These are phyloP conservation scores for Entomortierella parvispora DNA, from an alignment of 192 early-diverging fungal genomes.

Conservation along the genomic window DNA sequence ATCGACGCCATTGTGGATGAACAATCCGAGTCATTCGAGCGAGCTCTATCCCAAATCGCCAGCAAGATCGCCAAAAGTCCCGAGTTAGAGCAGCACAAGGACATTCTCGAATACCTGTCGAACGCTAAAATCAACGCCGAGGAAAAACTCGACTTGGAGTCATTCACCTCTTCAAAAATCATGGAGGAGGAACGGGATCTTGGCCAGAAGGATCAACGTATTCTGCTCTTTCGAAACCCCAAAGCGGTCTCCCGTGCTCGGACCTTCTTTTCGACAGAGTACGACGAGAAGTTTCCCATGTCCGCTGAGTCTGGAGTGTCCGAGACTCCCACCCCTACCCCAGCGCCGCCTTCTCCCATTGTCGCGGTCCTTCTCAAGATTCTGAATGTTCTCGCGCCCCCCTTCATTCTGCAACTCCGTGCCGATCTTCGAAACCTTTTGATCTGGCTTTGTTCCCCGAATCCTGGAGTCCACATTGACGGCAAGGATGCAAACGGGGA, in stretches of 20 bases:
- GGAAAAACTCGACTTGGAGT: background rate
- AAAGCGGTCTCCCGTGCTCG: background rate
- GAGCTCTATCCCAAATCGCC: background rate
- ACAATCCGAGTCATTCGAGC: background rate
- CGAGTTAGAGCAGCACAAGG: slow-evolving; percentile 3
- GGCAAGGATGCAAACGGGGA: slow-evolving; percentile 3
- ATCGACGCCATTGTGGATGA: slow-evolving; percentile 1
- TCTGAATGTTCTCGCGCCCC: slow-evolving; percentile 14
- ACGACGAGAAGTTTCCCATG: no score
- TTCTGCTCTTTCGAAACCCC: background rate
- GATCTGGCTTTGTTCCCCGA: slow-evolving; percentile 14
- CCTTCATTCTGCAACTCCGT: slow-evolving; percentile 13
- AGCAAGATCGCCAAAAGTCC: background rate
- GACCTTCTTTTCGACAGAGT: background rate
- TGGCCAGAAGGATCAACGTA: background rate
- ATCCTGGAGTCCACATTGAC: slow-evolving; percentile 1
- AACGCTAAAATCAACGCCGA: slow-evolving; percentile 1
- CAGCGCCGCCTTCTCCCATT: background rate
- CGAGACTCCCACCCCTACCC: background rate
- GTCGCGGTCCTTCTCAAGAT: background rate
- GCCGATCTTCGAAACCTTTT: slow-evolving; percentile 20
- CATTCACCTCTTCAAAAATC: background rate
- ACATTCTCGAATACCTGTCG: background rate
- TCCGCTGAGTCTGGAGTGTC: no score
- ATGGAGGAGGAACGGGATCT: background rate